phyloP scores from a whole-genome alignment of 495 filamentous ascomycete species.

The Penicillium paxilli region DNA sequence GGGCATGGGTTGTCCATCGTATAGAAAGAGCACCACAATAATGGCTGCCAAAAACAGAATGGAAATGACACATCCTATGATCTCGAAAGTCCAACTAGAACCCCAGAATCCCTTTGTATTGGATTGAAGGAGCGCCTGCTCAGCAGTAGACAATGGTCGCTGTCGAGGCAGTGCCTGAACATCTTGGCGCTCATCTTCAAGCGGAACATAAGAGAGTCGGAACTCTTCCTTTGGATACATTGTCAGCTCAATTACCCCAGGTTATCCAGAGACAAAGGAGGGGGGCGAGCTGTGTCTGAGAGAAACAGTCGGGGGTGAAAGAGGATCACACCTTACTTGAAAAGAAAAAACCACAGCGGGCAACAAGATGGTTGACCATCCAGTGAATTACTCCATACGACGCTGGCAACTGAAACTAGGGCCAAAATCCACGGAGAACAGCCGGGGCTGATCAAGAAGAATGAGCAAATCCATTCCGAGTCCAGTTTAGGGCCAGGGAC shows the following conservation, averaged over 20 bases:
- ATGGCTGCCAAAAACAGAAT: conserved; percentile 26
- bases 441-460: background rate
- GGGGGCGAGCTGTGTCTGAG: background rate
- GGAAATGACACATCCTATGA: conserved; percentile 24
- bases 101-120: conserved; percentile 21
- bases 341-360: background rate
- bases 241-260: background rate
- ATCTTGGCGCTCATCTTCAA: conserved; percentile 11
- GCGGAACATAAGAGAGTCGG: conserved; percentile 17
- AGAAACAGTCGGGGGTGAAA: background rate
- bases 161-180: background rate
- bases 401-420: conserved; percentile 13
- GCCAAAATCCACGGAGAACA: conserved; percentile 3
- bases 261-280: background rate
- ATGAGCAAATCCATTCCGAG: conserved; percentile 8
- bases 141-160: conserved; percentile 18
- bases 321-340: background rate
- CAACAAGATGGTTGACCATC: background rate
- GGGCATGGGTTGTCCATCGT: conserved; percentile 37
- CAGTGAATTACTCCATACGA: conserved; percentile 2
- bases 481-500: conserved; percentile 3
- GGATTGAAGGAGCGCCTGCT: conserved; percentile 20
- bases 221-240: conserved; percentile 25
- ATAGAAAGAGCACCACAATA: conserved; percentile 33
- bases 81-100: conserved; percentile 28